A percentile compares a stretch with the other conserved stretches of the same genome.
phyloP scores from a whole-genome alignment of 2,329 filamentous ascomycete species.

The Alternaria triticina region DNA sequence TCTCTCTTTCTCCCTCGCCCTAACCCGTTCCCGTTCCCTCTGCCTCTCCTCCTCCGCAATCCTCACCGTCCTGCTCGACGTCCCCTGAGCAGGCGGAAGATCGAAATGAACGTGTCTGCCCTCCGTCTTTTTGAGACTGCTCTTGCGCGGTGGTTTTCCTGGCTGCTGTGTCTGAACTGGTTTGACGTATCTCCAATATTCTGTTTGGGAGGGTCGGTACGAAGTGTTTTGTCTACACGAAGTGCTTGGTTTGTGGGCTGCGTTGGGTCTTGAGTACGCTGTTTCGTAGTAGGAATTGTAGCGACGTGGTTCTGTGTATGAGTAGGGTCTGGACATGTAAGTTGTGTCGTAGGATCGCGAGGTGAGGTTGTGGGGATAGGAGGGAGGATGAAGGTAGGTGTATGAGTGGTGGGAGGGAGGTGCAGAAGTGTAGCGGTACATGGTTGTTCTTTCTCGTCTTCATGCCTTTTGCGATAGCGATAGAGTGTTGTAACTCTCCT shows the following conservation, averaged over 20 bases:
- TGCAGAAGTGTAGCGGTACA: constrained; percentile 1
- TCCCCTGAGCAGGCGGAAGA: neutral
- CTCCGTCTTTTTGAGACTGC: neutral
- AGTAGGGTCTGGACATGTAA: constrained; percentile 1
- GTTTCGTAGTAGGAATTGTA: constrained; percentile 4
- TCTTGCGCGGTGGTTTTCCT: neutral
- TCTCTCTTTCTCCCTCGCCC: neutral
- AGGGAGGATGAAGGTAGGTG: neutral
- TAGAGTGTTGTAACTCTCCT: neutral
- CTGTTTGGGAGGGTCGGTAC: neutral
- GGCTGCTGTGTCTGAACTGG: neutral
- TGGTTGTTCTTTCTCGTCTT: constrained; percentile 4
- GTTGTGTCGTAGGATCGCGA: neutral
- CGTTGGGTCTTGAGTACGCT: neutral
- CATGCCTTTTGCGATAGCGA: neutral
- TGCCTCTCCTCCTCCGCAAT: neutral
- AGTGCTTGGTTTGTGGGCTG: neutral
- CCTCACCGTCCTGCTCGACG: neutral
- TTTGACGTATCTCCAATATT: neutral
- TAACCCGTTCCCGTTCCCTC: neutral
- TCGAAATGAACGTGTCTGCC: constrained; percentile 9
- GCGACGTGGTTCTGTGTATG: neutral
- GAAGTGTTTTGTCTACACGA: neutral
- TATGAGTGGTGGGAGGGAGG: neutral
- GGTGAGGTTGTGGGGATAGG: neutral